Base-by-base conservation (phyloP, 768 basidiomycete genomes). In the button mushroom (Agaricus bisporus) region DNA sequence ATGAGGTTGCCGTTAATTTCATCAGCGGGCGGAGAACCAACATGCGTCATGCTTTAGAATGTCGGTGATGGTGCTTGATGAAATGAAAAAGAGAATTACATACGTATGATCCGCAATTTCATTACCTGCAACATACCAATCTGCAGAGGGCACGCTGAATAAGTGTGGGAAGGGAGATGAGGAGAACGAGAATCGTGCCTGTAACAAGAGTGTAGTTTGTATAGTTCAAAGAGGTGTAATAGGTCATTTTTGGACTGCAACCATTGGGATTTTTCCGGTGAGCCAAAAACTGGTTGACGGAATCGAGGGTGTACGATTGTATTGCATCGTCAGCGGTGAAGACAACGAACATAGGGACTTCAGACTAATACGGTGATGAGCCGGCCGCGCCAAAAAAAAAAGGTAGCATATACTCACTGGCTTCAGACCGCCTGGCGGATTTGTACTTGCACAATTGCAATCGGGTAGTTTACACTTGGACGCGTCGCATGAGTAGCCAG, bases 21-120 rank as follows among this genome's bases (percentile, higher is more conserved):
- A 32, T 80, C 80, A 6, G 74, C 59, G 0, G 81, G 72, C 6
- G 85, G 85, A 22, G 70, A 62, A 29, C 82, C 85, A 51, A 86
- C 80, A 66, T 91, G 88, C 6, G 87, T 88, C 85, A 91, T 90
- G 25, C 83, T 88, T 59, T 3, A 55, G 41, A 29, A 49, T 36
- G 48, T 49, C 15, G 49, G 48, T 54, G 11, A 32, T 4, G 8
- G 3, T 8, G 32, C 8, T 7, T n/a, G 41, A n/a, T 51, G 36
- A 56, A 41, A 26, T 39, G 25, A 36, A 36, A 35, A 60, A 26
- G 44, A 41, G 43, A 48, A 41, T 56, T 41, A 73, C 80, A 60
- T 66, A 84, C 80, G 86, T 85, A 63, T 86, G 83, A 68, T 87
- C 86, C 28, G 85, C 86, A 58, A 91, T 89, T 64, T 91, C 89